Evolutionary conservation across 225 moss, liverwort and hornwort species (phyloP).

Genomic region (Pseudoscleropodium purum): DNA sequence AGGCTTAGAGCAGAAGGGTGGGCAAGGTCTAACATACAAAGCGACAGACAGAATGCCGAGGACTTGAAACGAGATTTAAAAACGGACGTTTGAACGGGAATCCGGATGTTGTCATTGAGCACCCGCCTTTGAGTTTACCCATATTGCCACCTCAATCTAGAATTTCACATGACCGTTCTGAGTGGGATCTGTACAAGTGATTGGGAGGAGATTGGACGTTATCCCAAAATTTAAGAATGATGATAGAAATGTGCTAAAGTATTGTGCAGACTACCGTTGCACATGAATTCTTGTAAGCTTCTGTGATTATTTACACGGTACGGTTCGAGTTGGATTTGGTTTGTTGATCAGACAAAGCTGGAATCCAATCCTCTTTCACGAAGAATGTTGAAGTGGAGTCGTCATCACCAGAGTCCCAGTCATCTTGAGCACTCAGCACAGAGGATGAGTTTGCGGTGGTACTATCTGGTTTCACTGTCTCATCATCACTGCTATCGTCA

Average conservation of each 20-base stretch:
- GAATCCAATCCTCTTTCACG: slow-evolving; percentile 56
- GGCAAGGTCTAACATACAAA: neutral
- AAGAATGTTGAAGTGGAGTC: slow-evolving; percentile 62
- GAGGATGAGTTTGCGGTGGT: slow-evolving; percentile 4
- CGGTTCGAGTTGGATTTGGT: neutral
- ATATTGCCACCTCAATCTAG: neutral
- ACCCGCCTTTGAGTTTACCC: neutral
- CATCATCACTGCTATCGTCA: slow-evolving; percentile 25
- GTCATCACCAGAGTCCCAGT: slow-evolving; percentile 55
- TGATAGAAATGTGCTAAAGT: neutral
- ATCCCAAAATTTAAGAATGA: neutral
- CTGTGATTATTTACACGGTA: slow-evolving; percentile 2
- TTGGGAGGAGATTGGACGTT: neutral
- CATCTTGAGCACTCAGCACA: slow-evolving; percentile 33
- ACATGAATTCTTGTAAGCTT: slow-evolving; percentile 2
- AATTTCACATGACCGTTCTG: neutral
- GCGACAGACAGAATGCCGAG: neutral
- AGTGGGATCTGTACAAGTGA: neutral
- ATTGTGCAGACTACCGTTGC: neutral
- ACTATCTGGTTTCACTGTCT: slow-evolving; percentile 11
- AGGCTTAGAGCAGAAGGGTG: neutral
- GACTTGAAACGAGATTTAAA: neutral
- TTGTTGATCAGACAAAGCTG: slow-evolving; percentile 32
- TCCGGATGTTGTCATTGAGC: neutral
- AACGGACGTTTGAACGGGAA: neutral